Evolutionary conservation across 2,329 filamentous ascomycete genomes (phyloP).

Genomic region (Pseudogymnoascus sp.): DNA sequence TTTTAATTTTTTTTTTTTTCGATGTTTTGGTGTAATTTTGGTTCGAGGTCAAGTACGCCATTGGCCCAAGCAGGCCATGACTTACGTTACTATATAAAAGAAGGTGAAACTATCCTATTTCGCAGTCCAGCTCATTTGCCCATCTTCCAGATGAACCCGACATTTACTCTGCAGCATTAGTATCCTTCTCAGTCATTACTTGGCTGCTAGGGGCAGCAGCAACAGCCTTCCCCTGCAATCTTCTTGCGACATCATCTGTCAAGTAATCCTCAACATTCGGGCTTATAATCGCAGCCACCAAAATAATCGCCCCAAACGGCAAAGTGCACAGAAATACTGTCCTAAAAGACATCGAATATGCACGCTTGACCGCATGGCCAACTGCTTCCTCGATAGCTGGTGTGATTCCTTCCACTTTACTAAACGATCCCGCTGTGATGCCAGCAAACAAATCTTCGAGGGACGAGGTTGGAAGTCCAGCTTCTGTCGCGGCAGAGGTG

Average conservation of each 20-base stretch:
- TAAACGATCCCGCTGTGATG: constrained; percentile 31
- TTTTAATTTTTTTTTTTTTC: too few species aligned
- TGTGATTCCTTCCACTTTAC: constrained; percentile 33
- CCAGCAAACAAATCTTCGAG: constrained; percentile 32
- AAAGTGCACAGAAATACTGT: constrained; percentile 27
- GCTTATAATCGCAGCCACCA: constrained; percentile 34
- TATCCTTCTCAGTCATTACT: too few species aligned
- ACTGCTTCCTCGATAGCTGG: constrained; percentile 32
- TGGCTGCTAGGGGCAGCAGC: neutral
- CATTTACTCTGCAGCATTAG: neutral
- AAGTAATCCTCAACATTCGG: constrained; percentile 40
- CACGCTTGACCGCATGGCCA: constrained; percentile 24
- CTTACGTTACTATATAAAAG: neutral
- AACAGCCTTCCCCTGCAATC: constrained; percentile 30
- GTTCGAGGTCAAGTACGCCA: neutral
- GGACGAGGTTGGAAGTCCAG: constrained; percentile 33
- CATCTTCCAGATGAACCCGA: neutral
- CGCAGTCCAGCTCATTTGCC: neutral
- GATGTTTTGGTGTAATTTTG: neutral
- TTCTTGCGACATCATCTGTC: constrained; percentile 40
- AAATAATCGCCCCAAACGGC: constrained; percentile 32
- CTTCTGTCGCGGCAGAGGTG: constrained; percentile 30
- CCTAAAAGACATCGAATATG: constrained; percentile 18
- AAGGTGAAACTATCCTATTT: neutral
- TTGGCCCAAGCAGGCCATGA: neutral